Conservation (phyloP, 2,329 filamentous ascomycete species). For the Epichloe aotearoae region DNA sequence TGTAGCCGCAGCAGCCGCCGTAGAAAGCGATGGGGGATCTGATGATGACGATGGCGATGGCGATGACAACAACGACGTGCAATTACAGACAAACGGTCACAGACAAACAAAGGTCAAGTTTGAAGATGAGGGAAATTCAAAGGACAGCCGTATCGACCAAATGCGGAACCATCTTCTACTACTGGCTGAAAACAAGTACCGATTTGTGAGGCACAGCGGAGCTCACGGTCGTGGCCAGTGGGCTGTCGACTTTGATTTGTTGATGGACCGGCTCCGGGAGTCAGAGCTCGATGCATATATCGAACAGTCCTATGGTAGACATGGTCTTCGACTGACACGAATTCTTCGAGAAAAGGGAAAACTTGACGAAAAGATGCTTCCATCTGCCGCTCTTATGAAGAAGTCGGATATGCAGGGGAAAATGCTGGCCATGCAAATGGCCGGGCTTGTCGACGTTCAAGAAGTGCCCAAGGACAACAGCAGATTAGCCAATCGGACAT, state of each 20-base stretch:
- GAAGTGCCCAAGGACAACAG: conserved; percentile 84
- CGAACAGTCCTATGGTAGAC: conserved; percentile 59
- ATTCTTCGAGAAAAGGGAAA: conserved; percentile 81
- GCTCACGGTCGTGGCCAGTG: conserved; percentile 55
- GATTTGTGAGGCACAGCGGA: conserved; percentile 57
- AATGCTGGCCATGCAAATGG: conserved; percentile 73
- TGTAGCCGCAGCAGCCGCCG: not conserved
- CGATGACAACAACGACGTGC: conserved; percentile 5
- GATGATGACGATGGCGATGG: conserved; percentile 15
- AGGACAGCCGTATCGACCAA: conserved; percentile 37
- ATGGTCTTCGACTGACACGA: conserved; percentile 70
- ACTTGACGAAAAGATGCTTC: conserved; percentile 84
- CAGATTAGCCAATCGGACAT: conserved; percentile 66
- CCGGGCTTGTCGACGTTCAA: conserved; percentile 79
- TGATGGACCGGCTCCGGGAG: conserved; percentile 59
- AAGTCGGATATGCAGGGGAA: conserved; percentile 75
- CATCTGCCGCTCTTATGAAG: conserved; percentile 67
- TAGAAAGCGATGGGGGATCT: conserved; percentile 16
- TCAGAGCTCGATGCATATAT: conserved; percentile 73
- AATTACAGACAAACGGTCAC: conserved; percentile 21
- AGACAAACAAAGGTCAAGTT: conserved; percentile 36
- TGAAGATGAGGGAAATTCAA: conserved; percentile 29
- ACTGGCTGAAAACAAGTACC: conserved; percentile 53
- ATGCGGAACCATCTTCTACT: conserved; percentile 63
- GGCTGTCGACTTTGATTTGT: conserved; percentile 67